These are phyloP conservation scores for Metarhizium brunneum DNA, from an alignment of 2,329 filamentous ascomycete genomes.

Conservation along the genomic window DNA sequence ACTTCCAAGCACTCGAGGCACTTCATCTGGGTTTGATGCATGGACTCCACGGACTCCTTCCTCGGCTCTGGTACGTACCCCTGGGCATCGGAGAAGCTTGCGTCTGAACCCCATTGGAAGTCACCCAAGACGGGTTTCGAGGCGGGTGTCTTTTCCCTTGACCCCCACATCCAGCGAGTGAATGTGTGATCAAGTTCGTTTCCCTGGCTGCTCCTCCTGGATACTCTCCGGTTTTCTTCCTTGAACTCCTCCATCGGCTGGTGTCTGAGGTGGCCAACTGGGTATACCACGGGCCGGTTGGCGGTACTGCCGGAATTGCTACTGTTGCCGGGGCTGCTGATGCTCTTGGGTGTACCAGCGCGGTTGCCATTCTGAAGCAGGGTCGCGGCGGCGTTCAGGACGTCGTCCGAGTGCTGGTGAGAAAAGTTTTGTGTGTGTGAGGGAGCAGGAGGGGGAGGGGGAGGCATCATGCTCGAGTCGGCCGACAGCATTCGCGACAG, in stretches of 20 bases:
- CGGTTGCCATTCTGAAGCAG: constrained; percentile 34
- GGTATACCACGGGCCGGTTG: constrained; percentile 21
- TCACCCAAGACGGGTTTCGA: constrained; percentile 31
- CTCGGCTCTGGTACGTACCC: constrained; percentile 49
- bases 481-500: constrained; percentile 8
- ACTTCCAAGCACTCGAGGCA: constrained; percentile 48
- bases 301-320: constrained; percentile 15
- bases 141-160: constrained; percentile 17
- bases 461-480: constrained; percentile 25
- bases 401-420: constrained; percentile 37
- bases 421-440: constrained; percentile 13
- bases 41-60: constrained; percentile 48
- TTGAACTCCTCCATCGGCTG: constrained; percentile 33
- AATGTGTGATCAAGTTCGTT: constrained; percentile 28
- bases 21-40: constrained; percentile 45
- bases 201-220: constrained; percentile 17
- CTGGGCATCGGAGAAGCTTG: constrained; percentile 48
- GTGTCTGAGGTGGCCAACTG: constrained; percentile 31
- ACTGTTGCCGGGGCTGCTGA: constrained; percentile 9
- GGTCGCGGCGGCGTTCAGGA: constrained; percentile 46
- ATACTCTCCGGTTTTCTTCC: constrained; percentile 22
- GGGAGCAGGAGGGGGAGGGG: constrained; percentile 20
- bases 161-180: constrained; percentile 31
- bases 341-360: not conserved
- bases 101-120: constrained; percentile 60